Evolutionary conservation across 108 stramenopile genomes (phyloP).

Genomic region (Pseudonitzschia delicatissima): DNA sequence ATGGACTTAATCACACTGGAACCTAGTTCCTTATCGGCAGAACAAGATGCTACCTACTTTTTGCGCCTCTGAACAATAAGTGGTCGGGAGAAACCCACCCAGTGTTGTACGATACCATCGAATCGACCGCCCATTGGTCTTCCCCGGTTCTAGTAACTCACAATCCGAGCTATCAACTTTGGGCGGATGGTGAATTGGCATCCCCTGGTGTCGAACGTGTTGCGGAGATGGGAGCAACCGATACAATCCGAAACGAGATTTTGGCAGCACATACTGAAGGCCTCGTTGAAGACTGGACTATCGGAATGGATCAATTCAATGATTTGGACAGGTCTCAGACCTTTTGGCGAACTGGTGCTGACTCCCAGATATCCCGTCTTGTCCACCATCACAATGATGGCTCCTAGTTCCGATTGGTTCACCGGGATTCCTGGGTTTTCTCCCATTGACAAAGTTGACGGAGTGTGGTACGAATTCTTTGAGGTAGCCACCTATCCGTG

Average conservation of each 20-base stretch:
- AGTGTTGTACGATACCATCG: not conserved
- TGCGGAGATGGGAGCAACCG: not conserved
- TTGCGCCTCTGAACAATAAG: not conserved
- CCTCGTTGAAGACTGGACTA: not conserved
- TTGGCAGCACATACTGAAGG: not conserved
- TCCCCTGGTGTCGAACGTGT: conserved; percentile 7
- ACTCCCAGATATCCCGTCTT: not conserved
- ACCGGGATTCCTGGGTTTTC: conserved; percentile 14
- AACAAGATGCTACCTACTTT: not conserved
- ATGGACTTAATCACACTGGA: no score
- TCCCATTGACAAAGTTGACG: not conserved
- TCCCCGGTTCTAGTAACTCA: conserved; percentile 9
- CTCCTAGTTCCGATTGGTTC: conserved; percentile 29
- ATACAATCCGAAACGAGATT: no score
- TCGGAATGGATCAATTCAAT: conserved; percentile 1
- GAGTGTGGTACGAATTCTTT: conserved; percentile 14
- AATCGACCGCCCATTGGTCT: conserved; percentile 7
- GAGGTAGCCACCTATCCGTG: conserved; percentile 15
- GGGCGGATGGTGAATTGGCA: not conserved
- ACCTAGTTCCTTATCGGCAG: no score
- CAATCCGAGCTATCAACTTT: not conserved
- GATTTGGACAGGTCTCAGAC: not conserved
- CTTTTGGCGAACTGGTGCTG: not conserved
- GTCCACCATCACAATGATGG: conserved; percentile 20
- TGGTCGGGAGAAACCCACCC: not conserved